Evolutionary conservation across 2,329 filamentous ascomycete genomes (phyloP), one percentile per base, ranked within the genome.

Genomic region (Epichloe glyceriae): DNA sequence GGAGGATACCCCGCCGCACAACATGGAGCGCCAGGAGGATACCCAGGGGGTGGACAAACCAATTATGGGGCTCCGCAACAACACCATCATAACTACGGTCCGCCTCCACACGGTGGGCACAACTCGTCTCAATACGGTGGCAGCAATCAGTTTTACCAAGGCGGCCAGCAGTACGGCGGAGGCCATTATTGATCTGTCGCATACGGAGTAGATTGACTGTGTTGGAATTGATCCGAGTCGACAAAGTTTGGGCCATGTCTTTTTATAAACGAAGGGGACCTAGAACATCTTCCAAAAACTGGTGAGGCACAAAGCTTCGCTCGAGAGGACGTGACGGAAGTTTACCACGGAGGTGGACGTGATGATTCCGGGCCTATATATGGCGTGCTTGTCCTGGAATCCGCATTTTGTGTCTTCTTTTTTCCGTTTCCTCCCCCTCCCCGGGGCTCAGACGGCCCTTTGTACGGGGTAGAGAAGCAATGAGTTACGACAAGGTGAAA

Each of bases 101-200:
- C 54, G 34, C 38, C 38, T 40, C 56, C 50, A 33, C 50, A 52
- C 12, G 47, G 53, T 15, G 46, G 50, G 20, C 52, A 56, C 47
- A 46, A 43, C 46, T 53, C 64, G 47, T 59, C 59, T 34, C 55
- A 63, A 12, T 64, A 65, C 40, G 61, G 62, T 34, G 54, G 56
- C 34, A 50, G 44, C 58, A 60, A 41, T 34, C 58, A 60, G 41
- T 55, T 61, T 5, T 62, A 64, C 37, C 57, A 58, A 15, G 55
- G 59, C 19, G 57, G 56, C 17, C 56, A 61, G 33, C 59, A 54
- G 12, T 55, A 57, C 35, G 52, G 49, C 11, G 51, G 53, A 14
- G 52, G 52, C 3, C 52, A 37, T 14, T 58, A 58, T 20, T 57
- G 50, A 56, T 19, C 26, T 45, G 17, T 17, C 8, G 14, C 8